phyloP scores from a whole-genome alignment of 306 rosid genomes.

The cucumber (Cucumis sativus) region Cucumber_9930_V3 NC_026656.2:12724501-12725000 shows the following conservation, averaged over 20 bases:
- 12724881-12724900: neutral
- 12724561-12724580: too few species aligned
- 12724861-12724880: neutral
- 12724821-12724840: slow-evolving; percentile 17
- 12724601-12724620: neutral
- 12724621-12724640: slow-evolving; percentile 1
- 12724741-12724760: neutral
- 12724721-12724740: neutral
- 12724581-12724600: too few species aligned
- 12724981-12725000: slow-evolving; percentile 17
- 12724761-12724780: neutral
- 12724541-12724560: neutral
- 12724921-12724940: neutral
- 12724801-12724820: slow-evolving; percentile 1
- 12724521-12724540: neutral
- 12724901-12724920: neutral
- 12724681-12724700: slow-evolving; percentile 13
- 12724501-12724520: neutral
- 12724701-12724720: slow-evolving; percentile 1
- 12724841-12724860: neutral
- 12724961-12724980: neutral
- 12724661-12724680: slow-evolving; percentile 1
- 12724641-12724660: neutral
- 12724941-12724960: neutral
- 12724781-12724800: neutral